These are phyloP conservation scores for Blastomyces parvus DNA, from an alignment of 2,329 filamentous ascomycete species.

Conservation along the genomic window DNA sequence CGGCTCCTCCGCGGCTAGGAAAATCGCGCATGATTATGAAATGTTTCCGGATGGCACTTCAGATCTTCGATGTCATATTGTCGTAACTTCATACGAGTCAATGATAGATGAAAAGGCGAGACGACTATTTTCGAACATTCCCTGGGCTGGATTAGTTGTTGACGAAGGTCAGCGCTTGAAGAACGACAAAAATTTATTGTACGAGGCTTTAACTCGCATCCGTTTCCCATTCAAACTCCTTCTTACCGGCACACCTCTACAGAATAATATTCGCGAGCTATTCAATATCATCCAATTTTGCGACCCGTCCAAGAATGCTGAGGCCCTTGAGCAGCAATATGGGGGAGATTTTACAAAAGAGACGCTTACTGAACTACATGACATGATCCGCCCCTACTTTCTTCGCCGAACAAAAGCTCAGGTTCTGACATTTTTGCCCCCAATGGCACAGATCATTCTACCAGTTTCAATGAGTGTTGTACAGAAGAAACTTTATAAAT, in stretches of 20 bases:
- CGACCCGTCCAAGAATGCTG: conserved; percentile 61
- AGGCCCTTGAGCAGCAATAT: conserved; percentile 64
- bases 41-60: conserved; percentile 57
- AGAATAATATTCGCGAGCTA: conserved; percentile 78
- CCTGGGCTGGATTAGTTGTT: conserved; percentile 81
- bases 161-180: conserved; percentile 95
- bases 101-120: conserved; percentile 63
- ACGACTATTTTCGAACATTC: conserved; percentile 57
- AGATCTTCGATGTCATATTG: conserved; percentile 75
- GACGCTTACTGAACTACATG: conserved; percentile 70
- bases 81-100: conserved; percentile 91
- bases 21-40: conserved; percentile 72
- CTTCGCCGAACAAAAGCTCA: conserved; percentile 76
- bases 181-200: conserved; percentile 78
- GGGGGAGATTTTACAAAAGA: conserved; percentile 63
- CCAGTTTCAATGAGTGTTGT: conserved; percentile 91
- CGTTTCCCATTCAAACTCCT: conserved; percentile 75
- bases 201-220: conserved; percentile 61
- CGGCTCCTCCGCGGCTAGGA: conserved; percentile 63
- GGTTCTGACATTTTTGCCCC: conserved; percentile 81
- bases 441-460: conserved; percentile 89
- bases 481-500: conserved; percentile 90
- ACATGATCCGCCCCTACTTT: conserved; percentile 66
- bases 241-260: conserved; percentile 74
- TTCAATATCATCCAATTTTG: conserved; percentile 97